Conservation (phyloP, 345 rosid species). For the Corchorus capsularis region DNA sequence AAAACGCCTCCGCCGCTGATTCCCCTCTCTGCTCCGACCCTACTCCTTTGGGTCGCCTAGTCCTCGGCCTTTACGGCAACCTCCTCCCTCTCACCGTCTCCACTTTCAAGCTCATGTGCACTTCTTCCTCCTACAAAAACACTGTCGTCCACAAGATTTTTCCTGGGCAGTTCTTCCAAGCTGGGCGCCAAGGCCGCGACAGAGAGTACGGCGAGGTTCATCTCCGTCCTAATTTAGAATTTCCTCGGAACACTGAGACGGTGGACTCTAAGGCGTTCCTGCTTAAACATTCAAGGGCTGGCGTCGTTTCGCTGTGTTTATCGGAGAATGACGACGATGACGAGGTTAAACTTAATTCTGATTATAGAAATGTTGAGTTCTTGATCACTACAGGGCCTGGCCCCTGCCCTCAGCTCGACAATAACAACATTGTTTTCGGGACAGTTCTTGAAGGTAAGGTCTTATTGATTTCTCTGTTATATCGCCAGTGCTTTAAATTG, state of each 20-base stretch:
- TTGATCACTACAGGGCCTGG: slow-evolving; percentile 91
- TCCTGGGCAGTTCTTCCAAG: slow-evolving; percentile 76
- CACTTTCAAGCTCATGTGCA: slow-evolving; percentile 82
- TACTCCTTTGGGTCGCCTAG: slow-evolving; percentile 72
- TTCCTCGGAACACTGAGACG: slow-evolving; percentile 67
- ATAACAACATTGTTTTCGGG: slow-evolving; percentile 86
- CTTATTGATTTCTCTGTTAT: too few species aligned
- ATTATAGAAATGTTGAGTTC: slow-evolving; percentile 84
- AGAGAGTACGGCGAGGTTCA: slow-evolving; percentile 57
- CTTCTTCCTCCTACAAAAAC: slow-evolving; percentile 65
- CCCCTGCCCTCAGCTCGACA: slow-evolving; percentile 78
- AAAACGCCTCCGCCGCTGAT: slow-evolving; percentile 22
- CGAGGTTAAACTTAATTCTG: slow-evolving; percentile 62
- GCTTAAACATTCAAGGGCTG: slow-evolving; percentile 60
- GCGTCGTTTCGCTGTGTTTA: slow-evolving; percentile 72
- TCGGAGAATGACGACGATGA: slow-evolving; percentile 92
- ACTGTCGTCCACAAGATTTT: slow-evolving; percentile 79
- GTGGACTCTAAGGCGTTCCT: slow-evolving; percentile 67
- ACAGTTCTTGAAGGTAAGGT: slow-evolving; percentile 79
- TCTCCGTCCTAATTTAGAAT: slow-evolving; percentile 37
- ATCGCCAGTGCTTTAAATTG: too few species aligned
- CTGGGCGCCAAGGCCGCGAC: slow-evolving; percentile 72
- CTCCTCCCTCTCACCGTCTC: slow-evolving; percentile 76
- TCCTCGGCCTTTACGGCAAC: slow-evolving; percentile 77
- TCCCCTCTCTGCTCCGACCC: slow-evolving; percentile 58